A percentile compares a stretch with the other conserved stretches of the same genome.
These are phyloP conservation scores for Candida schatavii DNA, from an alignment of 805 yeast genomes.

Conservation along the genomic window DNA sequence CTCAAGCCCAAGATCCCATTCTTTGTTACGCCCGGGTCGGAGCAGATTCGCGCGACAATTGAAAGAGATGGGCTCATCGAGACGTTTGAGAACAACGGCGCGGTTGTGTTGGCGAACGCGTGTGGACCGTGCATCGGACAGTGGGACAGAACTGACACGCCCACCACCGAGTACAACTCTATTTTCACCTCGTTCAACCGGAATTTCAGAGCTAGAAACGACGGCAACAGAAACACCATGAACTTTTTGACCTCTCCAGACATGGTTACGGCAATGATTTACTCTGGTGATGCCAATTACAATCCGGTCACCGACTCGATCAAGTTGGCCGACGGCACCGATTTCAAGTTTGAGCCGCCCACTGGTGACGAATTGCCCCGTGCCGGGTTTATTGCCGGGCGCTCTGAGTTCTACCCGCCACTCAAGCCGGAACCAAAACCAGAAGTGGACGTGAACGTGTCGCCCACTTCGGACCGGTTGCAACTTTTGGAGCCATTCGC, in stretches of 20 bases:
- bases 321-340: constrained; percentile 62
- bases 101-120: constrained; percentile 91
- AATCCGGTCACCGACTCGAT: constrained; percentile 90
- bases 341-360: constrained; percentile 78
- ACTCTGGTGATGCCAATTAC: constrained; percentile 88
- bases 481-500: constrained; percentile 87
- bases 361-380: constrained; percentile 81
- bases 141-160: constrained; percentile 91
- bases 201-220: constrained; percentile 96
- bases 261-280: constrained; percentile 94
- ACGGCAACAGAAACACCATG: constrained; percentile 96
- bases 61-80: constrained; percentile 90
- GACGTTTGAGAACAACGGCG: constrained; percentile 83
- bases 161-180: constrained; percentile 70
- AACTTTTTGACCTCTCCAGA: constrained; percentile 99
- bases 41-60: constrained; percentile 95
- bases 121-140: constrained; percentile 99
- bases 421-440: constrained; percentile 63
- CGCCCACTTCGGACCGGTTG: constrained; percentile 87
- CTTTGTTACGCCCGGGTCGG: constrained; percentile 97
- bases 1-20: constrained; percentile 87
- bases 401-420: constrained; percentile 72
- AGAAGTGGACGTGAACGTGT: constrained; percentile 60
- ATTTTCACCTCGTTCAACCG: constrained; percentile 97
- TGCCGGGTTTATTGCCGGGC: constrained; percentile 73